Evolutionary conservation across 2,329 filamentous ascomycete species (phyloP).

Genomic region (Fusarium pininemorale): DNA sequence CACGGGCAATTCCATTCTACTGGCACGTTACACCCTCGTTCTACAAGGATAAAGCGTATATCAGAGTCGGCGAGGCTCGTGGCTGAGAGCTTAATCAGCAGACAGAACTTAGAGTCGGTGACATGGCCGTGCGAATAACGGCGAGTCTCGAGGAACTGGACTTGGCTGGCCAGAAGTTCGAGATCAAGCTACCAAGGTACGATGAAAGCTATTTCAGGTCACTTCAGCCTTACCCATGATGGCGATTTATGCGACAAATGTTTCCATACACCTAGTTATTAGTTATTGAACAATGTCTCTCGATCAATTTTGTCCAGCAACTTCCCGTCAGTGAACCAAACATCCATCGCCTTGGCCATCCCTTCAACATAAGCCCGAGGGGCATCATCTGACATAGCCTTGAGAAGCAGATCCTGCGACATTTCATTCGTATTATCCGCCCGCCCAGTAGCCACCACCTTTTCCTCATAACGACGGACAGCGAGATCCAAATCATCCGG

Average conservation of each 20-base stretch:
- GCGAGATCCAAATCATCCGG: not conserved
- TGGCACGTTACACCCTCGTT: not conserved
- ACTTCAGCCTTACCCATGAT: not conserved
- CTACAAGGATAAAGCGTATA: not conserved
- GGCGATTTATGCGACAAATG: rapidly evolving
- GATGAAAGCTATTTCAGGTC: no score
- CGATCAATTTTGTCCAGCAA: not conserved
- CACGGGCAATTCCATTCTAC: no score
- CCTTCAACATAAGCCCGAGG: not conserved
- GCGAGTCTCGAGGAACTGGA: not conserved
- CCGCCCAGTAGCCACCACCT: not conserved
- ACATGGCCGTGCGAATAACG: not conserved
- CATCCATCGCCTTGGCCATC: not conserved
- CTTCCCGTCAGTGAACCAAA: not conserved
- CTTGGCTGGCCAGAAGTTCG: not conserved
- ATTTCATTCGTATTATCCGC: not conserved
- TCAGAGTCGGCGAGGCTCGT: not conserved
- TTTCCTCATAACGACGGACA: not conserved
- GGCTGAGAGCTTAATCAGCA: no score
- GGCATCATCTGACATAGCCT: not conserved
- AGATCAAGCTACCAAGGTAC: not conserved
- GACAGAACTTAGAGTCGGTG: no score
- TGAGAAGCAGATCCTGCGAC: not conserved
- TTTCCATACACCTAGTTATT: no score
- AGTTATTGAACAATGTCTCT: not conserved